A percentile compares a stretch with the other conserved stretches of the same genome.
Conservation (phyloP, 768 basidiomycete species). For the Melanogaster broomeanus region DNA sequence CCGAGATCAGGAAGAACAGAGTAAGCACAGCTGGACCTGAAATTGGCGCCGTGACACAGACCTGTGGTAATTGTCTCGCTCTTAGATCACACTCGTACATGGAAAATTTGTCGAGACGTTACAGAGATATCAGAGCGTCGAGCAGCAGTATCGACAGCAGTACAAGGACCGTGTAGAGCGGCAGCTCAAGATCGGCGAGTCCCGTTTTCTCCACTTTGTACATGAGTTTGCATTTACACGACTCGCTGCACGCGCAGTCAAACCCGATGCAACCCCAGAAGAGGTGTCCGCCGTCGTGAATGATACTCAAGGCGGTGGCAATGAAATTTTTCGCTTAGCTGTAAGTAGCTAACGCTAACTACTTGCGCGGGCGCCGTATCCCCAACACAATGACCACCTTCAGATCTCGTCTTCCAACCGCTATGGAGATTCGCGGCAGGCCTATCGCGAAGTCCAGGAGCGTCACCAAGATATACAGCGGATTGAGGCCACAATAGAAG, state of each 20-base stretch:
- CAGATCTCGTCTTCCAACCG: conserved; percentile 76
- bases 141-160: conserved; percentile 66
- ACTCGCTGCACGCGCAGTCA: conserved; percentile 48
- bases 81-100: conserved; percentile 60
- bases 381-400: background rate
- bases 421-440: conserved; percentile 81
- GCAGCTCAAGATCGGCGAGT: conserved; percentile 74
- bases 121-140: conserved; percentile 76
- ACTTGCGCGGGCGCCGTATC: background rate
- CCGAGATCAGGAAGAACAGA: conserved; percentile 44
- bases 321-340: conserved; percentile 79
- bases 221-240: background rate
- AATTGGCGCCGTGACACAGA: background rate
- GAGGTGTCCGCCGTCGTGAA: conserved; percentile 73
- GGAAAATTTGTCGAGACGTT: conserved; percentile 74
- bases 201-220: background rate
- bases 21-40: conserved; percentile 6
- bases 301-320: conserved; percentile 54
- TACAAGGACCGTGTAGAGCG: conserved; percentile 69
- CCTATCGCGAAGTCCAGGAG: conserved; percentile 86
- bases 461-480: conserved; percentile 82
- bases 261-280: conserved; percentile 82
- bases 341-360: conserved; percentile 40
- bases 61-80: background rate
- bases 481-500: conserved; percentile 86